Conservation (phyloP, 2,329 filamentous ascomycete genomes). For the Sporothrix humicola region DNA sequence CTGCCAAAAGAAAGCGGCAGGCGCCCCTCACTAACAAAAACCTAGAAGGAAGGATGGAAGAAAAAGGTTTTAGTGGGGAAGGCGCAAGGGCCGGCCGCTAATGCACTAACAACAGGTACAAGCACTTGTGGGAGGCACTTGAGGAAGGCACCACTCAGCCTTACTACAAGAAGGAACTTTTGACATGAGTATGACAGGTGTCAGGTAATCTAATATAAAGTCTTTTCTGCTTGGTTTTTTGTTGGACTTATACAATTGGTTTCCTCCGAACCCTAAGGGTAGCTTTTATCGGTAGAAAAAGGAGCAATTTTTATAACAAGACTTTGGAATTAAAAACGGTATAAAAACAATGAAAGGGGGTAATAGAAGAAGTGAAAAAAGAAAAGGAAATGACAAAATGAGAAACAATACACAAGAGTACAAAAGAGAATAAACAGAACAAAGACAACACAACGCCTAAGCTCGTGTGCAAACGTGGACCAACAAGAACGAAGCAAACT, state of each 20-base stretch:
- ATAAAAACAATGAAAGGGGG: conserved; percentile 16
- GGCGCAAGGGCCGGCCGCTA: conserved; percentile 27
- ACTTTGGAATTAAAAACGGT: conserved; percentile 13
- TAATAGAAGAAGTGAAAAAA: conserved; percentile 12
- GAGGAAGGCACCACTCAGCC: conserved; percentile 19
- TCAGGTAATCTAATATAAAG: neutral
- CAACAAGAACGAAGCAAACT: conserved; percentile 17
- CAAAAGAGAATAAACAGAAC: neutral
- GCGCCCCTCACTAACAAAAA: conserved; percentile 26
- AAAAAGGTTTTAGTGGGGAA: conserved; percentile 29
- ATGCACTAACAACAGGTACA: conserved; percentile 19
- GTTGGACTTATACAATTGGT: neutral
- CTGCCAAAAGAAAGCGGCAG: conserved; percentile 4
- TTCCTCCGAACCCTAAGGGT: neutral
- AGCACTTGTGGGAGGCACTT: no score
- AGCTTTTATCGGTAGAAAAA: neutral
- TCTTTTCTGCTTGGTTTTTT: neutral
- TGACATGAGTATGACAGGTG: neutral
- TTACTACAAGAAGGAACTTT: neutral
- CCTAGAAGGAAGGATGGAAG: neutral
- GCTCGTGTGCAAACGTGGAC: neutral
- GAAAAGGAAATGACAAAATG: conserved; percentile 12
- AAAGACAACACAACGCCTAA: conserved; percentile 25
- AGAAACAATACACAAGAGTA: conserved; percentile 11
- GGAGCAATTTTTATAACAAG: neutral